Evolutionary conservation across 2,329 filamentous ascomycete species (phyloP), one percentile per base, ranked within the genome.

Genomic region (Waltergamsia citrina): DNA sequence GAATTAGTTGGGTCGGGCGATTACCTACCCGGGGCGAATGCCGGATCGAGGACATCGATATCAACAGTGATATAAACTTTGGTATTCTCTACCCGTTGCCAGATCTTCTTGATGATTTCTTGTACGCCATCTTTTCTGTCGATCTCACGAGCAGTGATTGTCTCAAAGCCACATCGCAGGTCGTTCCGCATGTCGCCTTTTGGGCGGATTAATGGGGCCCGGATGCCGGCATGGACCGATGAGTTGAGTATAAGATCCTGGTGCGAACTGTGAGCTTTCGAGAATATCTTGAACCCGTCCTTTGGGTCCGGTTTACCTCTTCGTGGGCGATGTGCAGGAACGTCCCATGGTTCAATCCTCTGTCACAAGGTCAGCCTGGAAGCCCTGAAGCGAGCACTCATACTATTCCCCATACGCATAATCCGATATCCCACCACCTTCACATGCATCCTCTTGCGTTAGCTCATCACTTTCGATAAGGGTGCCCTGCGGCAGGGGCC

Each of bases 281-380:
- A 81, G 62, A 92, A 83, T 51, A 92, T 93, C 41, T 69, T 69
- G 15, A 93, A 65, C 12, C 92, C 65, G 3, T 85, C 85, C 53
- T 92, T n/a, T n/a, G n/a, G n/a, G n/a, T n/a, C n/a, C n/a, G n/a
- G n/a, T n/a, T n/a, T n/a, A n/a, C n/a, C n/a, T n/a, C 84, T 58
- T 78, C 74, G 1, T 80, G 62, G 0, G 85, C 85, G 52, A 90
- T 83, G 60, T 81, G 92, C 61, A 93, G 93, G 63, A 92, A 92
- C 2, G 85, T 92, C 27, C 85, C 85, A 60, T 92, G 84, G 60
- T 92, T 92, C n/a, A n/a, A n/a, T n/a, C n/a, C n/a, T n/a, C n/a
- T n/a, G n/a, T n/a, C n/a, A n/a, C n/a, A n/a, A n/a, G n/a, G n/a
- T n/a, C n/a, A n/a, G n/a, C n/a, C n/a, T n/a, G n/a, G n/a, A n/a